Conservation (phyloP, 2,329 filamentous ascomycete genomes). For the Escovopsis sp. region DNA sequence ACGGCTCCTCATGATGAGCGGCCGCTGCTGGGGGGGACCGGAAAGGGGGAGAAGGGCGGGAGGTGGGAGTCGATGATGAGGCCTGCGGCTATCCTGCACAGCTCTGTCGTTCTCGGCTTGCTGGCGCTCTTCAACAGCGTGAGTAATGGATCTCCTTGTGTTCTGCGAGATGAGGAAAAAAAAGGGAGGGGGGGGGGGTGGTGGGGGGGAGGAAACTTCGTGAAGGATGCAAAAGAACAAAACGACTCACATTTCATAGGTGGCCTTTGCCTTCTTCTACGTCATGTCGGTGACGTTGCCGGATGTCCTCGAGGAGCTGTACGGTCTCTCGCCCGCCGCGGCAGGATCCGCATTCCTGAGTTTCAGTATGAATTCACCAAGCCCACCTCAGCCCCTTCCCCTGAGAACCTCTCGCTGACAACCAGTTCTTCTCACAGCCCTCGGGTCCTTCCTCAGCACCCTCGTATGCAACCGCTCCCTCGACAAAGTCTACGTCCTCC, state of each 20-base stretch:
- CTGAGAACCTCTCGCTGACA: conserved; percentile 10
- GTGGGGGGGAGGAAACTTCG: too few species aligned
- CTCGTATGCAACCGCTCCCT: conserved; percentile 33
- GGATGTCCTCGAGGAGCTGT: conserved; percentile 30
- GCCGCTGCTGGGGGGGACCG: neutral
- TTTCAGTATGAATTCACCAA: conserved; percentile 3
- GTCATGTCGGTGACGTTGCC: conserved; percentile 38
- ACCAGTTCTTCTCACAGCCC: conserved; percentile 19
- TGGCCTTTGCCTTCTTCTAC: conserved; percentile 36
- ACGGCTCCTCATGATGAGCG: neutral
- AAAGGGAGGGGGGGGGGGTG: too few species aligned
- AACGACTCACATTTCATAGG: too few species aligned
- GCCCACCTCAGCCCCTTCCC: conserved; percentile 28
- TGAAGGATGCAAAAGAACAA: too few species aligned
- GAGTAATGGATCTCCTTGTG: too few species aligned
- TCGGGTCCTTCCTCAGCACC: conserved; percentile 32
- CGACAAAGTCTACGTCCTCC: conserved; percentile 36
- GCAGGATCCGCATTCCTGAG: conserved; percentile 37
- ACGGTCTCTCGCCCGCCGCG: conserved; percentile 32
- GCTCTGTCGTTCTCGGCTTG: conserved; percentile 36
- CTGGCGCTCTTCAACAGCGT: conserved; percentile 31
- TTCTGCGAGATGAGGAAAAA: too few species aligned
- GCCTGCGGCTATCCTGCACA: conserved; percentile 29
- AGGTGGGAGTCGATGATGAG: conserved; percentile 24
- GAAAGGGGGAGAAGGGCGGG: neutral